Base-by-base conservation (phyloP, 306 rosid genomes). In the Hippophae rhamnoides region DNA sequence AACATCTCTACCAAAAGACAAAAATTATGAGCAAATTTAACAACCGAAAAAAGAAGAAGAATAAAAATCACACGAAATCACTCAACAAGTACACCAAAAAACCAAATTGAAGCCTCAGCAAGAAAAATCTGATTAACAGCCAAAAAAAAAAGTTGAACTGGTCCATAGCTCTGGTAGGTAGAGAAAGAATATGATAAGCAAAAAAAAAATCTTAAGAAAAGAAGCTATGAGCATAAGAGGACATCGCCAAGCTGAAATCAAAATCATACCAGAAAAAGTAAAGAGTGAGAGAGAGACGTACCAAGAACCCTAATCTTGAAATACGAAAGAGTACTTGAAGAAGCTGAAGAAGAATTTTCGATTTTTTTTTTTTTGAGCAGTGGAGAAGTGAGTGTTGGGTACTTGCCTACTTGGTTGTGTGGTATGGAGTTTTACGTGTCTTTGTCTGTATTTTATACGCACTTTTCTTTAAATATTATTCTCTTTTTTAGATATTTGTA, bases 251-350 rank as follows among this genome's bases (percentile, higher is more conserved):
- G 43, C 42, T 52, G 50, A 6, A 40, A 41, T 45, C 47, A 43
- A 52, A 77, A 63, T 67, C 69, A 71, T 60, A 74, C 78, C 76
- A 9, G 68, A 27, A 60, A 58, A 50, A 52, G 61, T 45, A 40
- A 66, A 58, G 54, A 52, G 61, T 45, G 31, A 64, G 60, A 14
- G 53, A 43, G 13, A 54, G 3, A 53, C 48, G 61, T 54, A 43
- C 18, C 31, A 9, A 12, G 41, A 62, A 67, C 81, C 69, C 62
- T 63, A 70, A 53, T n/a, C 45, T 12, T 13, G 26, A 31, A 41
- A 56, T 44, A 47, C 5, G 64, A 44, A 11, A 44, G n/a, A 65
- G 57, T 57, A 52, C 45, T 43, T 64, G 64, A 65, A 53, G 81
- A 66, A 66, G 64, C 45, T 58, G 53, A 56, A 65, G 65, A 57